Base-by-base conservation (phyloP, 768 basidiomycete species). In the Amanita polypyramis region DNA sequence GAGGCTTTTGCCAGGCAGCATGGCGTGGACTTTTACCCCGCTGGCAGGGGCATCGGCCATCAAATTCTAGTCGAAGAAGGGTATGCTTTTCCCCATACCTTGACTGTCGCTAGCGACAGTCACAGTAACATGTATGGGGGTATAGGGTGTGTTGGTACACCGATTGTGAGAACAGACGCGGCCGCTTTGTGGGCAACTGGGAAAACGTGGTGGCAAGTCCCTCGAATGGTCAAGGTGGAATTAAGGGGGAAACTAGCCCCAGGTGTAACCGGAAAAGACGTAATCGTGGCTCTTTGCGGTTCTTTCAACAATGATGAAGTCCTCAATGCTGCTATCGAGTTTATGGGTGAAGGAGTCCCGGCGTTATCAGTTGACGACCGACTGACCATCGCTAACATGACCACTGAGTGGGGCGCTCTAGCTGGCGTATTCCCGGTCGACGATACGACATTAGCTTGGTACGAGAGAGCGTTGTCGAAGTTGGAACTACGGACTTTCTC, bases 121-220 rank as follows among this genome's bases (percentile, higher is more conserved):
- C 94, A 96, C 65, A 90, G 87, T 60, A 99, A 99, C 63, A 98
- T 98, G 88, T 99, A 99, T 59, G 96, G 96, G 14, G 96, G 94
- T 29, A 89, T 99, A 3, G 95, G 92, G 1, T 95, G 94, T 59
- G 80, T 99, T 2, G 96, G 96, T 2, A 99, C 96, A 0, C 92
- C 96, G 0, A 96, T 98, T 53, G 96, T 98, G 5, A 80, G 96
- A 43, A 97, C 91, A 10, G 92, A 95, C 55, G 88, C 89, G 17
- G 92, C 92, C 0, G 95, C 87, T 17, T 75, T 99, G 9, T 99
- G 96, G 96, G 92, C 96, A 10, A 98, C 96, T 0, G 93, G 94
- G 17, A 90, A 87, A 62, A 98, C 96, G 1, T 99, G 96, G 96
- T 98, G 95, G 96, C 96, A 98, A 66, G 84, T 99, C 29, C 96